Base-by-base conservation (phyloP, 108 stramenopile genomes). In the Cyclotella atomus region DNA sequence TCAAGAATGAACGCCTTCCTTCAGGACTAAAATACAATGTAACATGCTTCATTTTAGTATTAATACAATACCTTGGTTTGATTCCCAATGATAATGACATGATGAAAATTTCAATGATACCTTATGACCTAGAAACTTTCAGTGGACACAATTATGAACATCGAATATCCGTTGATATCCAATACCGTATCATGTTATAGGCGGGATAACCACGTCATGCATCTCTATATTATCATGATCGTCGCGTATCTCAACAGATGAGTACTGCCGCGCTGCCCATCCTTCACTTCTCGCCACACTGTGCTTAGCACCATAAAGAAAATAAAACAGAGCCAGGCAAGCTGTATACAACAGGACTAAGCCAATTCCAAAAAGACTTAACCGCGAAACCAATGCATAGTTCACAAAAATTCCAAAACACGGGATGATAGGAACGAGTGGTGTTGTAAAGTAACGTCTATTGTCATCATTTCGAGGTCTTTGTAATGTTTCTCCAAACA, bases 381-480 rank as follows among this genome's bases (percentile, higher is more conserved):
- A 77, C 55, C 95, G 93, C 15, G 85, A 77, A 36, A 97, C 84
- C 41, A 97, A 76, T 70, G 84, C 93, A 91, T 90, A 95, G 65
- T 97, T 97, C 55, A 87, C 67, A 50, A 85, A 89, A 9, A 97
- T 90, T 46, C 91, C 96, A 30, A 78, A 57, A 61, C 86, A 87
- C 0, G 86, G 86, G 34, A 87, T 67, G 17, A 59, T 64, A 2
- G 76, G 70, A 23, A 84, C 72, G 17, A 78, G 29, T 0, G 97
- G 95, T 12, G 90, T 87, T 45, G 85, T 53, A 70, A 95, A 96
- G 21, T 68, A 83, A 36, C 27, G 50, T 23, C 6, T 41, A 9
- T 6, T 41, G 21, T 59, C 35, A 49, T 59, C 35, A 16, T 21
- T 59, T 20, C 66, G 49, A n/a, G 46, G 28, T 21, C 29, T 29